Evolutionary conservation across 495 filamentous ascomycete species (phyloP), one percentile per base, ranked within the genome.

Genomic region (Hypoxylon trugodes): DNA sequence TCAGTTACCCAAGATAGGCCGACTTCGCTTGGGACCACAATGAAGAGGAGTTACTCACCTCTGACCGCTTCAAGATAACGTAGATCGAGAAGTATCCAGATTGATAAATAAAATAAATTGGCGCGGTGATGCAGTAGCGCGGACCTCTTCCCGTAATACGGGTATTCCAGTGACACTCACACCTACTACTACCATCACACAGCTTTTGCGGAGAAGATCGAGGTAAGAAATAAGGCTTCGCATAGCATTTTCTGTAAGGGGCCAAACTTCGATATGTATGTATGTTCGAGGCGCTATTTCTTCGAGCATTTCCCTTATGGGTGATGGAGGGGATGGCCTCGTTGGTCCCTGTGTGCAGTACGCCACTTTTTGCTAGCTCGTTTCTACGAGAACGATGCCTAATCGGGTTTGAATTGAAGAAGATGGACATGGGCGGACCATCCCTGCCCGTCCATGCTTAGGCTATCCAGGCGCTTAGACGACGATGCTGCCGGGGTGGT

Each of bases 381-480:
- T 60, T 61, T 21, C 63, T 59, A 38, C 59, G 22, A 50, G 37
- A 53, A 53, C 64, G 51, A 67, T 67, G 41, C 64, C 64, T 59
- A 51, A 67, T 61, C 58, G 58, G 64, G 58, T 42, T 57, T 18
- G 46, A 67, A 36, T 62, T 9, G 26, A 49, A 58, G 46, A 25
- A 59, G 46, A 40, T 22, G 33, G 52, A 61, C 48, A 59, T 53
- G 53, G 53, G 51, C 38, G 21, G 26, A 26, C 53, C 60, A 26
- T 49, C 61, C 64, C 26, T 47, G 53, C 37, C 26, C 58, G 46
- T 8, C 53, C 58, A 47, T 67, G 58, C 64, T 67, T 62, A 62
- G 64, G 41, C 61, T 65, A 38, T 33, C 59, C 38, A 59, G 68
- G 70, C 70, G 70, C 70, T 72, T 72, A 72, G 56, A 65, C 12